These are phyloP conservation scores for Raffaelea arxii DNA, from an alignment of 2,329 filamentous ascomycete species.

Conservation along the genomic window DNA sequence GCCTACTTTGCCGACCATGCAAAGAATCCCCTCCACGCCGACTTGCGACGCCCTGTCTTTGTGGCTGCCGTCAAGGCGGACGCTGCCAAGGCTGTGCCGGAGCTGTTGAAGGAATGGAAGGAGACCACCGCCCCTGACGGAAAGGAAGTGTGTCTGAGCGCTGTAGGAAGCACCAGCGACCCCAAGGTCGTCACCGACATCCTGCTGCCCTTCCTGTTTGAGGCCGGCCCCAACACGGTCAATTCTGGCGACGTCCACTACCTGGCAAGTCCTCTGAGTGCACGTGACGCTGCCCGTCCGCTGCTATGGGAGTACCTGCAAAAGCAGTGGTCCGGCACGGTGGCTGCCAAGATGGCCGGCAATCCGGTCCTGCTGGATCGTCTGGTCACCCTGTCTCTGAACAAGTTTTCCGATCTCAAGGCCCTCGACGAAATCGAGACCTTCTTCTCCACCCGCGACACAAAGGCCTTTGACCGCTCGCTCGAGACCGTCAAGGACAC, in stretches of 20 bases:
- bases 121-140: conserved; percentile 79
- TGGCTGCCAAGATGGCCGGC: conserved; percentile 57
- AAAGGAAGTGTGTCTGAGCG: conserved; percentile 72
- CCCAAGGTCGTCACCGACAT: conserved; percentile 53
- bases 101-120: conserved; percentile 77
- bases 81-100: conserved; percentile 58
- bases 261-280: conserved; percentile 61
- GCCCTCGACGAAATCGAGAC: conserved; percentile 64
- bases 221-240: conserved; percentile 51
- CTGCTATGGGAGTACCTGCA: conserved; percentile 81
- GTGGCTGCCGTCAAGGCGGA: conserved; percentile 63
- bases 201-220: conserved; percentile 71
- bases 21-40: conserved; percentile 63
- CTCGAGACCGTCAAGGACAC: conserved; percentile 79
- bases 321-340: conserved; percentile 62
- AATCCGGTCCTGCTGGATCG: conserved; percentile 88
- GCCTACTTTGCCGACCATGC: conserved; percentile 65
- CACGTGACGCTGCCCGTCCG: conserved; percentile 62
- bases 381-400: conserved; percentile 69
- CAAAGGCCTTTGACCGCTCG: conserved; percentile 74
- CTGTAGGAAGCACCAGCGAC: conserved; percentile 66
- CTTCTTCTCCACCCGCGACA: conserved; percentile 86
- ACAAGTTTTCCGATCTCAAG: conserved; percentile 64
- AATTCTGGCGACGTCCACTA: conserved; percentile 81
- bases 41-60: conserved; percentile 72